Base-by-base conservation (phyloP, 805 yeast species). In the Metschnikowia orientalis region DNA sequence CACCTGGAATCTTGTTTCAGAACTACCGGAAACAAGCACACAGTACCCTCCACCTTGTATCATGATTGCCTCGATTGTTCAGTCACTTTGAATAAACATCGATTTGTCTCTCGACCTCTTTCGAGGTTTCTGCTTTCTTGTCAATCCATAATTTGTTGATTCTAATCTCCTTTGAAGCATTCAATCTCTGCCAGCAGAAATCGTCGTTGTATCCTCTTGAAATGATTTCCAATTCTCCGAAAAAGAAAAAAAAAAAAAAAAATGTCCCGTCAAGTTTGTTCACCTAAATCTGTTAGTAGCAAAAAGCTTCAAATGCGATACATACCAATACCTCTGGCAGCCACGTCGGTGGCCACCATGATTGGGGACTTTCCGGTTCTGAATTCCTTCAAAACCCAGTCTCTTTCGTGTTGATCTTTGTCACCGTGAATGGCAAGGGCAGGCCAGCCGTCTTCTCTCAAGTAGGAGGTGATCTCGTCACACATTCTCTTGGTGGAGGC, bases 291-390 rank as follows among this genome's bases (percentile, higher is more conserved):
- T 29, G 48, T 48, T 48, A 49, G 52, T 48, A 46, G 36, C 41
- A 44, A 48, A 38, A 23, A 18, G 32, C 26, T 25, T 26, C 37
- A 37, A 28, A 34, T 37, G 43, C 45, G 40, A 58, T 62, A 85
- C 96, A 67, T 86, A 87, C 95, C 97, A 71, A 92, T 88, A 79
- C 98, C 98, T 77, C 98, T 85, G 48, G 98, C 96, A 44, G 98
- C 98, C 62, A 92, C 98, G 66, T 92, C 98, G 46, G 98, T 92
- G 43, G 98, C 98, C 59, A 89, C 95, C 97, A 92, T 88, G 56
- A 92, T 81, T 47, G 96, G 95, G 35, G 94, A 79, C 64, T 80
- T 84, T 53, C 97, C 97, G 41, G 77, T 57, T 75, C 83, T 85
- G 73, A 92, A 92, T 68, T 90, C 96, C 50, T 70, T 74, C 63